Base-by-base conservation (phyloP, 768 basidiomycete genomes). In the Mrakia frigida region DNA sequence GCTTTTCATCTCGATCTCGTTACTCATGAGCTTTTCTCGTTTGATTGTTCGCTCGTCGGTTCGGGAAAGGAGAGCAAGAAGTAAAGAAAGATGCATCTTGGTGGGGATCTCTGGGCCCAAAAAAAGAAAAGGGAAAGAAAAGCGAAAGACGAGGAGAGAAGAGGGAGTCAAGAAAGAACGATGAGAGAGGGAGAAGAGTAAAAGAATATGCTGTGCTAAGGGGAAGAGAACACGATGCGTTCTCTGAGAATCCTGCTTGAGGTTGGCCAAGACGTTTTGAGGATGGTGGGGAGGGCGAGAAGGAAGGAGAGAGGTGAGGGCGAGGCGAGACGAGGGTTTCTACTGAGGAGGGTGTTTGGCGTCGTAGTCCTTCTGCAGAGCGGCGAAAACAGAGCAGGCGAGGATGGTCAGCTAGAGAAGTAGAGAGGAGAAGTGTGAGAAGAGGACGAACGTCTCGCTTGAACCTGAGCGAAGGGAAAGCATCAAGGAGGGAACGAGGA, bases 271-370 rank as follows among this genome's bases (percentile, higher is more conserved):
- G 35, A 10, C 11, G 37, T 74, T 33, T 73, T 53, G 13, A 10
- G 21, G 21, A 18, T 10, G 21, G 14, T 14, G 10, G 25, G 1
- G 43, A 5, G 41, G 13, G 33, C n/a, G 10, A 25, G 28, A 13
- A 52, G 71, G 33, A 31, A 56, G 53, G 31, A 35, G 35, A 73
- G 35, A 73, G 28, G 23, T 16, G 23, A 52, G 70, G 35, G 23
- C 52, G 23, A n/a, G 35, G 37, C 25, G 56, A 60, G 18, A 80
- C 81, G 80, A 71, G 82, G 52, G 53, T 60, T n/a, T 53, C 52
- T 74, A 60, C 43, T 74, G 46, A 21, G 46, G 65, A 43, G 61
- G 61, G 46, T 74, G 63, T 43, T 67, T 74, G 39, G 37, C 39
- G 53, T 74, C 73, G 60, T 61, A 74, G 50, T 74, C 65, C 73